Evolutionary conservation across 1,284 basidiomycete species (phyloP).

Genomic region (Caloboletus firmus): DNA sequence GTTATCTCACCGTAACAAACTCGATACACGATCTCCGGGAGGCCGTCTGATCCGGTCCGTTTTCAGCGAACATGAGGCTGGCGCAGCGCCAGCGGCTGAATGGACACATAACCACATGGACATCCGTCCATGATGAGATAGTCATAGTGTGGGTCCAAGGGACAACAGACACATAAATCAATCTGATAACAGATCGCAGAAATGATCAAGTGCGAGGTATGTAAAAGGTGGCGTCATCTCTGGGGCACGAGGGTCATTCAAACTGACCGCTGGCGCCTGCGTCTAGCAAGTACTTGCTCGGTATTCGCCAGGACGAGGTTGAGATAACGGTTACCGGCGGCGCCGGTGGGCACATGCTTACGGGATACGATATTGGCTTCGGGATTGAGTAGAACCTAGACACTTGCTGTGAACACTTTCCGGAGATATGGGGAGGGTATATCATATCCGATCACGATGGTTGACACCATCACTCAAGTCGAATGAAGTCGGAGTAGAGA

Average conservation of each 20-base stretch:
- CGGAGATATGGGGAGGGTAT: neutral
- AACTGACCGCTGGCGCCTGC: no score
- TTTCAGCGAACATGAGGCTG: neutral
- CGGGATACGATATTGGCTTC: neutral
- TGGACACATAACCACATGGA: neutral
- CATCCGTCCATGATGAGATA: neutral
- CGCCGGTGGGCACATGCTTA: constrained; percentile 6
- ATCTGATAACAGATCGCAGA: neutral
- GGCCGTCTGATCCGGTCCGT: constrained; percentile 1
- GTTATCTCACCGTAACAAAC: neutral
- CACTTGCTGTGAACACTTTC: neutral
- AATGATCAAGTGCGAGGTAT: constrained; percentile 11
- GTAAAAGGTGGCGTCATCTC: constrained; percentile 23
- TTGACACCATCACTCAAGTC: neutral
- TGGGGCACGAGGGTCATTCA: neutral
- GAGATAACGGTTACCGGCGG: constrained; percentile 20
- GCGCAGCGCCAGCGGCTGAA: neutral
- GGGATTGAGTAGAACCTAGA: neutral
- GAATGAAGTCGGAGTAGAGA: neutral
- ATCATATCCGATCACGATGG: neutral
- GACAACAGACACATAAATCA: constrained; percentile 5
- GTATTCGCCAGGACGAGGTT: constrained; percentile 1
- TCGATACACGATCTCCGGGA: constrained; percentile 4
- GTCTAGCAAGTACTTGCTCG: neutral
- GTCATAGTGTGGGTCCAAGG: constrained; percentile 23